Percentiles rank a stretch among this genome's conserved stretches.
These are phyloP conservation scores for Viola pubescens DNA, from an alignment of 441 rosid species.

Conservation along the genomic window DNA sequence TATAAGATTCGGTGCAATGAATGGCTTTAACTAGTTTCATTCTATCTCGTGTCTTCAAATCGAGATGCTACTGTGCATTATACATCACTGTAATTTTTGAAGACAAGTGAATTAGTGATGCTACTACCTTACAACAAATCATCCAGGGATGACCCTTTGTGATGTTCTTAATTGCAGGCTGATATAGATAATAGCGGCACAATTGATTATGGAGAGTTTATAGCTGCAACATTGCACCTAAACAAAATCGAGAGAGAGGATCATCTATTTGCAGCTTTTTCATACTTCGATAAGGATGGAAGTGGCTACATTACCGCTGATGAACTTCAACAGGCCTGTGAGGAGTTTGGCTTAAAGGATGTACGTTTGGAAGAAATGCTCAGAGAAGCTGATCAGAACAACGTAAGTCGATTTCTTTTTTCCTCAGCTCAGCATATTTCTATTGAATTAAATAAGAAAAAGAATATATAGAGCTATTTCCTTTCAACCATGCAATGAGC, in stretches of 20 bases:
- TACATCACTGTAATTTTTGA: background rate
- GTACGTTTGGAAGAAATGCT: conserved; percentile 87
- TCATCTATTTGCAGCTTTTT: conserved; percentile 82
- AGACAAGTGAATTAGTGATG: background rate
- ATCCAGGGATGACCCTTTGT: too few species aligned
- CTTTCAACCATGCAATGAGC: background rate
- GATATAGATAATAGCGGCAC: conserved; percentile 91
- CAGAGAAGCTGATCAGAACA: conserved; percentile 79
- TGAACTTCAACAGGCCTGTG: conserved; percentile 89
- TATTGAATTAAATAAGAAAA: background rate
- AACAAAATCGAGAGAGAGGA: conserved; percentile 86
- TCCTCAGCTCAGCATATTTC: background rate
- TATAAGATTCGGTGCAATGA: too few species aligned
- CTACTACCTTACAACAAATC: too few species aligned
- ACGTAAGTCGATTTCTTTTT: conserved; percentile 39
- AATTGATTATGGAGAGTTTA: conserved; percentile 79
- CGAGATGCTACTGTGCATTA: background rate
- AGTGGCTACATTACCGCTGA: conserved; percentile 88
- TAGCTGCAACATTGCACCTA: conserved; percentile 87
- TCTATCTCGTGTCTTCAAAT: background rate
- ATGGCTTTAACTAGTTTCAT: background rate
- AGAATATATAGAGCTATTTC: background rate
- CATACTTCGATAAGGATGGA: conserved; percentile 82
- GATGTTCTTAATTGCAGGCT: conserved; percentile 44
- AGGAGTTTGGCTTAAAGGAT: conserved; percentile 86